Evolutionary conservation across 441 rosid genomes (phyloP), one percentile per base, ranked within the genome.

Genomic region (Bocquillonia castaneifolia): DNA sequence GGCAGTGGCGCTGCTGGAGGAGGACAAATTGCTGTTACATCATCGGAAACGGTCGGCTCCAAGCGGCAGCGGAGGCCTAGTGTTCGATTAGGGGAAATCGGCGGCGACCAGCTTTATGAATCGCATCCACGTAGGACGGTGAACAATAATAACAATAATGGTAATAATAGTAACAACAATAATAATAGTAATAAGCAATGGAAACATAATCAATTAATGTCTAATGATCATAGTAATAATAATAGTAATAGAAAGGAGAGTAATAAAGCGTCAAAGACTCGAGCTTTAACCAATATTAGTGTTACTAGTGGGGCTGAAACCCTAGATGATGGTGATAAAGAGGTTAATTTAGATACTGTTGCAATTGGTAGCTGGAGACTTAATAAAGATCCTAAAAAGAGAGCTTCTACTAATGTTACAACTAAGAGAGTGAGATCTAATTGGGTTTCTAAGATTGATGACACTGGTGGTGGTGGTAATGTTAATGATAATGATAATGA

Each of bases 81-180:
- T 75, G 96, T 92, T n/a, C 82, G 96, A 57, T 81, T 92, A 63
- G 95, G 98, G 0, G 96, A 93, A 17, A 91, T 89, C 72, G 98
- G 98, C 58, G 96, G 95, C 36, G 92, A 84, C 73, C 81, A 72
- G 39, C 60, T 70, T 40, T 70, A 76, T 60, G 84, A 80, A 15
- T 18, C 47, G 48, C 83, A 31, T 75, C 61, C 86, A 71, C 56
- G 92, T 66, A 76, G 90, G 69, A 50, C 57, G 66, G n/a, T 72
- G 47, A 4, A 12, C 17, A 58, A 18, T 17, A 57, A 15, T n/a
- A n/a, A n/a, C n/a, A n/a, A n/a, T n/a, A n/a, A n/a, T n/a, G n/a
- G n/a, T n/a, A n/a, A n/a, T n/a, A n/a, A n/a, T n/a, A n/a, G n/a
- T n/a, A n/a, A n/a, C n/a, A n/a, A n/a, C n/a, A n/a, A n/a, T n/a